phyloP scores from a whole-genome alignment of 192 early-diverging fungal species.

The Coemansia sp. region DNA sequence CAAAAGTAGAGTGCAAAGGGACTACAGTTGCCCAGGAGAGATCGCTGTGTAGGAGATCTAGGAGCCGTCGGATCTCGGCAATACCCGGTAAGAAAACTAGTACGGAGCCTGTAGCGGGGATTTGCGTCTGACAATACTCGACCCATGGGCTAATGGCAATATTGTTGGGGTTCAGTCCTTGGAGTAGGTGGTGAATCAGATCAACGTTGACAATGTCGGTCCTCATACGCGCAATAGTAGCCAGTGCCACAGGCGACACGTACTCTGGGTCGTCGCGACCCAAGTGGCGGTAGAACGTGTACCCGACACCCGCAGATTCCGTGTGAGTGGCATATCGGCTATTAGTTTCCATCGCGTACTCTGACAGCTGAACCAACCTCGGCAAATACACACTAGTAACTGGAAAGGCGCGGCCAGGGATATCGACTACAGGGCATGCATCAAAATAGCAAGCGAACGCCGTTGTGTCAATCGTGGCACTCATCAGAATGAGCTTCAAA shows the following conservation, averaged over 20 bases:
- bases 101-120: slow-evolving; percentile 53
- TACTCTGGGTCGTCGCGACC: background rate
- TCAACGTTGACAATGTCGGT: slow-evolving; percentile 58
- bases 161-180: slow-evolving; percentile 50
- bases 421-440: slow-evolving; percentile 57
- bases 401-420: slow-evolving; percentile 71
- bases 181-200: slow-evolving; percentile 59
- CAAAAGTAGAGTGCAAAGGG: slow-evolving; percentile 60
- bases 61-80: slow-evolving; percentile 67
- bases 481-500: slow-evolving; percentile 82
- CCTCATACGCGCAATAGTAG: slow-evolving; percentile 35
- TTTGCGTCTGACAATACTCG: background rate
- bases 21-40: slow-evolving; percentile 37
- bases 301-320: background rate
- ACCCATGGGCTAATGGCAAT: slow-evolving; percentile 24
- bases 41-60: slow-evolving; percentile 52
- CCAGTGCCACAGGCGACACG: slow-evolving; percentile 9
- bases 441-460: slow-evolving; percentile 80
- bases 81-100: slow-evolving; percentile 73
- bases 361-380: slow-evolving; percentile 13
- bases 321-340: background rate
- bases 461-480: slow-evolving; percentile 81
- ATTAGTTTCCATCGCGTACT: slow-evolving; percentile 6
- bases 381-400: slow-evolving; percentile 57
- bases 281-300: background rate